phyloP scores from a whole-genome alignment of 352 stramenopile genomes.

The Globisporangium apiculatum region DNA sequence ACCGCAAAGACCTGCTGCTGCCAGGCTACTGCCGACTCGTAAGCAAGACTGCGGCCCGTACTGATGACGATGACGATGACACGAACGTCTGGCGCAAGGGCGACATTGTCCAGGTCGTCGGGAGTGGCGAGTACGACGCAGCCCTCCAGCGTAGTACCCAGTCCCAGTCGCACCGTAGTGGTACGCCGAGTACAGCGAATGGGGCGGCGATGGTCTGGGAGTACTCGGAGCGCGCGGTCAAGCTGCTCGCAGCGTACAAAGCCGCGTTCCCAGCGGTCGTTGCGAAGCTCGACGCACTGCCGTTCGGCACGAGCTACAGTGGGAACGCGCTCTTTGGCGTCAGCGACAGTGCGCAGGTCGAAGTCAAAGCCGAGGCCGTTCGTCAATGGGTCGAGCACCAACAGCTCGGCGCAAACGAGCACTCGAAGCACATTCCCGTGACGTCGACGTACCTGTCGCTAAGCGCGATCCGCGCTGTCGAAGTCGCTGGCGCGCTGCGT shows the following conservation, averaged over 20 bases:
- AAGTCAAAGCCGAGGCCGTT: slow-evolving; percentile 68
- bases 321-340: slow-evolving; percentile 86
- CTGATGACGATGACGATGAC: slow-evolving; percentile 23
- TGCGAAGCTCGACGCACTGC: slow-evolving; percentile 71
- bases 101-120: slow-evolving; percentile 91
- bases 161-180: neutral
- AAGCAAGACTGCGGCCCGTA: slow-evolving; percentile 13
- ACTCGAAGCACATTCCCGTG: slow-evolving; percentile 89
- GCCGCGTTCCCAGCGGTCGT: slow-evolving; percentile 93
- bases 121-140: slow-evolving; percentile 52
- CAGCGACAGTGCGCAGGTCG: slow-evolving; percentile 38
- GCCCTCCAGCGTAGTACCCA: slow-evolving; percentile 15
- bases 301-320: slow-evolving; percentile 88
- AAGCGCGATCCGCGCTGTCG: slow-evolving; percentile 90
- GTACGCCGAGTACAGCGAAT: neutral
- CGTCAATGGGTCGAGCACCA: slow-evolving; percentile 92
- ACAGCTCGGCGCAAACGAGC: slow-evolving; percentile 77
- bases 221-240: slow-evolving; percentile 94
- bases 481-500: slow-evolving; percentile 69
- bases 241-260: slow-evolving; percentile 92
- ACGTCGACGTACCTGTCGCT: slow-evolving; percentile 91
- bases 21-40: slow-evolving; percentile 90
- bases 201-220: slow-evolving; percentile 79
- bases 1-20: slow-evolving; percentile 82
- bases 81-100: slow-evolving; percentile 83